phyloP scores from a whole-genome alignment of 495 filamentous ascomycete genomes.

The Penicillium herquei region DNA sequence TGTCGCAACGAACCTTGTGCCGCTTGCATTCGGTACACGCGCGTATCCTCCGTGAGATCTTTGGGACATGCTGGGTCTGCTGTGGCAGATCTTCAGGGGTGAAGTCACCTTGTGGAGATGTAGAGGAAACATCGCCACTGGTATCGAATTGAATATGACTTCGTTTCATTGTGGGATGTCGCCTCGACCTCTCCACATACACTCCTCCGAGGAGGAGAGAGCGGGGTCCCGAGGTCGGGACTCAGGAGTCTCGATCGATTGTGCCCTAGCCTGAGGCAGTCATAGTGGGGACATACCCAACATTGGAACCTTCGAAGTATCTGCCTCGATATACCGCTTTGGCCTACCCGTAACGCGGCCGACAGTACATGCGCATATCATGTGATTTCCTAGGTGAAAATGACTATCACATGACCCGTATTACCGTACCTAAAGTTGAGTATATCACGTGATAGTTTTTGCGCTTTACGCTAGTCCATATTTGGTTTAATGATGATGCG shows the following conservation, averaged over 20 bases:
- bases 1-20: constrained; percentile 54
- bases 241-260: constrained; percentile 25
- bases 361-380: too few relatives aligned
- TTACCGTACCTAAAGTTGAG: too few relatives aligned
- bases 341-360: too few relatives aligned
- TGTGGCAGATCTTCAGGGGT: constrained; percentile 34
- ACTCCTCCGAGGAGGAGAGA: constrained; percentile 24
- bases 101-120: constrained; percentile 31
- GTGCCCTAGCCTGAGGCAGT: constrained; percentile 19
- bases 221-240: constrained; percentile 32
- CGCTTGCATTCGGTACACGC: constrained; percentile 56
- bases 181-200: constrained; percentile 19
- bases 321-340: too few relatives aligned
- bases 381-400: too few relatives aligned
- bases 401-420: too few relatives aligned
- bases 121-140: constrained; percentile 43
- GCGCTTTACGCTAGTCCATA: neutral
- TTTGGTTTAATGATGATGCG: constrained; percentile 30
- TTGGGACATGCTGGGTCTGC: constrained; percentile 40
- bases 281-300: neutral
- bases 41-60: constrained; percentile 56
- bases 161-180: constrained; percentile 40
- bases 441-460: neutral
- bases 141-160: constrained; percentile 45
- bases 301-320: too few relatives aligned